These are phyloP conservation scores for Platanus orientalis DNA, from an alignment of 164 flowering plant species.

Conservation along the genomic window DNA sequence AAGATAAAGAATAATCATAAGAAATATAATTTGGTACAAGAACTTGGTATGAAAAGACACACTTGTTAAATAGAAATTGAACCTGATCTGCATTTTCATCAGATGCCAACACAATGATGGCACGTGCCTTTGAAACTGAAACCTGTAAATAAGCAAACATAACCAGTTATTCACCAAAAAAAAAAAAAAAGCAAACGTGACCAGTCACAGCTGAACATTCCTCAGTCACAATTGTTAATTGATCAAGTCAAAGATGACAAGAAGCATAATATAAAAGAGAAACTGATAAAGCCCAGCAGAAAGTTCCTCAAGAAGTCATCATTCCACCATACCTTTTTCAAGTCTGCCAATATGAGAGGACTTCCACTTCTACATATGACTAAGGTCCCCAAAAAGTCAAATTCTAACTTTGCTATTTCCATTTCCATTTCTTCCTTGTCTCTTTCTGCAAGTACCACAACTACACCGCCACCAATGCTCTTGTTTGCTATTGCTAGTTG, in stretches of 20 bases:
- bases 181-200: too few relatives aligned
- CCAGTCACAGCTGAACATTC: too few relatives aligned
- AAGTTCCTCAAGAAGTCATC: background rate
- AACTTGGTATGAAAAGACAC: background rate
- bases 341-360: constrained; percentile 88
- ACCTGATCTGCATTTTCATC: constrained; percentile 98
- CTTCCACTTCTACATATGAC: constrained; percentile 97
- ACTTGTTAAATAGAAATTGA: background rate
- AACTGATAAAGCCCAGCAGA: background rate
- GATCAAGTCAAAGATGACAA: background rate
- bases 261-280: background rate
- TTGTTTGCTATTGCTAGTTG: constrained; percentile 93
- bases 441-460: constrained; percentile 93
- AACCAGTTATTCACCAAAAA: too few relatives aligned
- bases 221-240: background rate
- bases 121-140: constrained; percentile 92
- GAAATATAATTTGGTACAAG: background rate
- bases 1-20: constrained; percentile 12
- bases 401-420: constrained; percentile 88
- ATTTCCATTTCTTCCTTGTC: constrained; percentile 97
- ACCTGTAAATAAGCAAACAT: constrained; percentile 44
- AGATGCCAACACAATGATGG: constrained; percentile 83
- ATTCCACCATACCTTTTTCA: constrained; percentile 58
- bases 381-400: constrained; percentile 89
- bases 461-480: constrained; percentile 86